Evolutionary conservation across 371 early-diverging fungal species (phyloP).

Genomic region (Mortierella sp.): DNA sequence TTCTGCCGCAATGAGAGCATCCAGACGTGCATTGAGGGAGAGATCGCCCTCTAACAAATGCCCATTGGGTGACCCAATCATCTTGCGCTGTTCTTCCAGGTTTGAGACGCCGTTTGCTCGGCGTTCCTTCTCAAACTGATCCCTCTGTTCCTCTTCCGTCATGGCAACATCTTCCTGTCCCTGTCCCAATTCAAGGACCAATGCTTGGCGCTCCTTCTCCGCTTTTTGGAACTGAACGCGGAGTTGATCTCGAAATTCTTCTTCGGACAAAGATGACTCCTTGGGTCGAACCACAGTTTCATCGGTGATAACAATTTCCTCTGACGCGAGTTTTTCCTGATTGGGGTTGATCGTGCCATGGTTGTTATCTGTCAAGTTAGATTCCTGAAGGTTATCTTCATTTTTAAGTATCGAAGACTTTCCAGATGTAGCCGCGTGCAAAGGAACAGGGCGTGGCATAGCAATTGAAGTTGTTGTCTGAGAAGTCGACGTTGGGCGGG

Average conservation of each 20-base stretch:
- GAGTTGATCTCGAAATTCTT: not conserved
- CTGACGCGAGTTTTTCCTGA: not conserved
- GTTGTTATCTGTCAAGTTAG: not conserved
- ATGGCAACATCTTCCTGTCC: slow-evolving; percentile 27
- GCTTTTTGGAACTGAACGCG: slow-evolving; percentile 3
- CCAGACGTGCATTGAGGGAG: slow-evolving; percentile 47
- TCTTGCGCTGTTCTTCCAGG: slow-evolving; percentile 45
- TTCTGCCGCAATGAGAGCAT: slow-evolving; percentile 35
- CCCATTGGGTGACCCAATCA: slow-evolving; percentile 42
- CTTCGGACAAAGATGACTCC: not conserved
- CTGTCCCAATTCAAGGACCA: slow-evolving; percentile 20
- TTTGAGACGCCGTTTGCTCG: slow-evolving; percentile 37
- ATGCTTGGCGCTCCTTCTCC: slow-evolving; percentile 23
- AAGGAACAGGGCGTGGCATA: slow-evolving; percentile 5
- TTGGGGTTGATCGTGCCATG: not conserved
- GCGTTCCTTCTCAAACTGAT: slow-evolving; percentile 43
- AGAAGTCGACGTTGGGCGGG: slow-evolving; percentile 9
- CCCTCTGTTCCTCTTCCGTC: slow-evolving; percentile 46
- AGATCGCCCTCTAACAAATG: slow-evolving; percentile 39
- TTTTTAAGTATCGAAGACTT: not conserved
- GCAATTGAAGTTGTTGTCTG: not conserved
- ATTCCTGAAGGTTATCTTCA: not conserved
- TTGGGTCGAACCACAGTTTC: slow-evolving; percentile 9
- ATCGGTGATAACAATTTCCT: slow-evolving; percentile 4
- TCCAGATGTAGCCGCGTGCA: not conserved